Evolutionary conservation across 1,139 yeast genomes (phyloP).

Genomic region (Pichia sp.): DNA sequence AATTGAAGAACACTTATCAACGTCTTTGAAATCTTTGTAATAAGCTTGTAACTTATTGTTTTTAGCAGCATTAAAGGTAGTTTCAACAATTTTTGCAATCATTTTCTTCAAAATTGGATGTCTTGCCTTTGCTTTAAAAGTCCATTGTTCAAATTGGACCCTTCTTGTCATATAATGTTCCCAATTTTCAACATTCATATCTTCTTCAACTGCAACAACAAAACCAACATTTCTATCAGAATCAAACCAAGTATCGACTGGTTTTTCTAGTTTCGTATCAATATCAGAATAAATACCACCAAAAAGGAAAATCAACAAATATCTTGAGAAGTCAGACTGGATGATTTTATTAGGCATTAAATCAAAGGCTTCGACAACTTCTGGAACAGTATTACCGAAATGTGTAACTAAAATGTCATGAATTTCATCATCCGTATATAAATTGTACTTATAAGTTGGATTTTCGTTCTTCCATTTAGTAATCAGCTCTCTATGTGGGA

Average conservation of each 20-base stretch:
- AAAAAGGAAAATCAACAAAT: conserved; percentile 42
- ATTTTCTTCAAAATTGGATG: conserved; percentile 52
- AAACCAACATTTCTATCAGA: conserved; percentile 35
- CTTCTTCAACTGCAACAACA: conserved; percentile 30
- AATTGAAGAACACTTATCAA: conserved; percentile 27
- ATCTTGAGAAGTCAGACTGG: conserved; percentile 50
- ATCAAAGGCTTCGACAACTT: conserved; percentile 43
- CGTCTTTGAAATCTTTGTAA: conserved; percentile 26
- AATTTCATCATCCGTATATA: conserved; percentile 50
- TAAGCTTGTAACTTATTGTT: conserved; percentile 30
- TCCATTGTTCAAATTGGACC: conserved; percentile 41
- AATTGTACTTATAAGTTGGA: conserved; percentile 56
- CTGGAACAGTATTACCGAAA: conserved; percentile 36
- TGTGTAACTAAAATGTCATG: conserved; percentile 23
- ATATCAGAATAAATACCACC: conserved; percentile 56
- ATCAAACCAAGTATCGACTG: conserved; percentile 31
- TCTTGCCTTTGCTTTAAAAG: conserved; percentile 41
- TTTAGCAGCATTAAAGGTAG: conserved; percentile 35
- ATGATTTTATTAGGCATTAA: conserved; percentile 49
- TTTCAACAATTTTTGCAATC: conserved; percentile 45
- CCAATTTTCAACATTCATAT: conserved; percentile 31
- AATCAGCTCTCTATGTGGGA: conserved; percentile 44
- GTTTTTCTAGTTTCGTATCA: conserved; percentile 36
- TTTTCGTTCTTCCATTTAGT: conserved; percentile 50
- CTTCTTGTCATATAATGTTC: conserved; percentile 34